These are phyloP conservation scores for Pyrenophora graminea DNA, from an alignment of 2,329 filamentous ascomycete species.

Conservation along the genomic window DNA sequence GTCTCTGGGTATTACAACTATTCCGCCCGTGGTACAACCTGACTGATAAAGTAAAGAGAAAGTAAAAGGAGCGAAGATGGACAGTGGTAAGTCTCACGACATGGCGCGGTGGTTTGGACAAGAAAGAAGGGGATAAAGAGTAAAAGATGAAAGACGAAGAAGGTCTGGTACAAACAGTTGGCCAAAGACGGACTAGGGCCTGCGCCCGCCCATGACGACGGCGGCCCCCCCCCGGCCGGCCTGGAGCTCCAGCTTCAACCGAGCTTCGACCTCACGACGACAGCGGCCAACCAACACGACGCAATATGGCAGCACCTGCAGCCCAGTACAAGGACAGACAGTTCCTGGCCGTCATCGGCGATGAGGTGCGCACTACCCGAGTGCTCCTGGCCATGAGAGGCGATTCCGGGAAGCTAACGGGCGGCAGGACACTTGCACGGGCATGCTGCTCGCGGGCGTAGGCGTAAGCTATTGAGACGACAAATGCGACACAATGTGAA, in stretches of 20 bases:
- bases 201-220: constrained; percentile 32
- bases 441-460: constrained; percentile 90
- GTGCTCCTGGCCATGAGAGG: not conserved
- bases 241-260: constrained; percentile 15
- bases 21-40: not conserved
- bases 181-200: constrained; percentile 28
- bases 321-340: constrained; percentile 78
- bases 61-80: not conserved
- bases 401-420: constrained; percentile 17
- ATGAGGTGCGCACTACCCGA: constrained; percentile 69
- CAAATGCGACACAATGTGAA: not conserved
- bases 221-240: constrained; percentile 3
- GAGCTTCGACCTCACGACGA: constrained; percentile 27
- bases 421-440: constrained; percentile 87
- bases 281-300: constrained; percentile 14
- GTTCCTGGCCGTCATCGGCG: constrained; percentile 96
- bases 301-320: constrained; percentile 62
- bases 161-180: constrained; percentile 22
- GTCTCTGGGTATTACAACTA: constrained; percentile 1
- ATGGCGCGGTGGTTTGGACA: constrained; percentile 24
- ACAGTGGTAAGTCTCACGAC: constrained; percentile 24
- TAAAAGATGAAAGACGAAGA: constrained; percentile 12
- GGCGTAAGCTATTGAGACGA: constrained; percentile 65
- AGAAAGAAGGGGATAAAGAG: constrained; percentile 8
- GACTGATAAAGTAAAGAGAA: not conserved